Percentiles rank a stretch among this genome's conserved stretches.
phyloP scores from a whole-genome alignment of 257 asterid species.

The Nicotiana tomentosiformis region DNA sequence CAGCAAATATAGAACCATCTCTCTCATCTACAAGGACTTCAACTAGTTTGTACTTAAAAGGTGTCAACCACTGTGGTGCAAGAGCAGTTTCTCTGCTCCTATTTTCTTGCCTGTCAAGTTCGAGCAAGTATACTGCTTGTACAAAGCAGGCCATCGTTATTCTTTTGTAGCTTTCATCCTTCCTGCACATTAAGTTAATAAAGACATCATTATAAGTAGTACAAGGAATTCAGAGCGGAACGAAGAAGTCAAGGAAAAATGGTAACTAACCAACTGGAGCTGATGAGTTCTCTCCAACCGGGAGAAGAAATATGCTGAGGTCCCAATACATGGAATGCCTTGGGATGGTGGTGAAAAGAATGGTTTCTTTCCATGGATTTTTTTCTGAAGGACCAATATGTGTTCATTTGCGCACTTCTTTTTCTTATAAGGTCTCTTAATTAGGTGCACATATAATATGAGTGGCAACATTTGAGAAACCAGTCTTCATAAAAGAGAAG shows the following conservation, averaged over 20 bases:
- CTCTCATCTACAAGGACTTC: conserved; percentile 59
- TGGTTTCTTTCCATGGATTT: neutral
- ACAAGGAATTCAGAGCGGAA: neutral
- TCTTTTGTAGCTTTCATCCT: conserved; percentile 59
- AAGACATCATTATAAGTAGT: neutral
- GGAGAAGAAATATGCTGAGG: conserved; percentile 36
- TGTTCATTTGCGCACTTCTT: neutral
- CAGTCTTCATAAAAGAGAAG: neutral
- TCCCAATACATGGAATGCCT: conserved; percentile 37
- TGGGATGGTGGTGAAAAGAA: conserved; percentile 18
- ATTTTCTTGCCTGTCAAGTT: conserved; percentile 68
- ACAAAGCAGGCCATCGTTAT: conserved; percentile 70
- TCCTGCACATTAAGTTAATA: conserved; percentile 34
- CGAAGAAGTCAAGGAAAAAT: neutral
- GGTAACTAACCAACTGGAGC: conserved; percentile 34
- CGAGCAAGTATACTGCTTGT: conserved; percentile 66
- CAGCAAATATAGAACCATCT: conserved; percentile 72
- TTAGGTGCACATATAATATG: neutral
- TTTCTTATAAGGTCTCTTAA: neutral
- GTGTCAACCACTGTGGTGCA: conserved; percentile 84
- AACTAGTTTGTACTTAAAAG: conserved; percentile 62
- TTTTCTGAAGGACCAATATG: neutral
- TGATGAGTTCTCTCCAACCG: conserved; percentile 33
- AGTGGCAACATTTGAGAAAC: neutral
- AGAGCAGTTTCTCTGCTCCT: conserved; percentile 42